Evolutionary conservation across 805 yeast genomes (phyloP), one percentile per base, ranked within the genome.

Genomic region (Pichia paraexigua): DNA sequence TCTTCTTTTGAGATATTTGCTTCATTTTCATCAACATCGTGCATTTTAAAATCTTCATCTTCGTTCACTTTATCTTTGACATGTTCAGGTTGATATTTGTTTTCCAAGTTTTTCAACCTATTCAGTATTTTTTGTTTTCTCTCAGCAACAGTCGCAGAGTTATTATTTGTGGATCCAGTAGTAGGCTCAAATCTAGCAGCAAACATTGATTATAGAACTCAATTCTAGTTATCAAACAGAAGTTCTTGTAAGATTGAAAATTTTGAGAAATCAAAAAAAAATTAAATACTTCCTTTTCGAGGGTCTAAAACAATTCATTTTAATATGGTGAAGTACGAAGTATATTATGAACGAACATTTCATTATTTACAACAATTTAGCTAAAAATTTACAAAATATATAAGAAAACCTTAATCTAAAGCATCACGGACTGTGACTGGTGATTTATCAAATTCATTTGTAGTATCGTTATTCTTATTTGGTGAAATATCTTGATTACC

Each of bases 181-280:
- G 20, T 21, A 11, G 87, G 87, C 56, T 80, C 86, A 59, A 77
- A 83, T 63, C 88, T 71, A 17, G 77, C 75, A 10, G 85, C 86
- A 69, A 83, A 83, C 89, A 83, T 80, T 35, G 20, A 4, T 35
- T 17, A 35, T n/a, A 6, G 7, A 7, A 2, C 20, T n/a, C 20
- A 35, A 35, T n/a, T 35, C 7, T 6, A n/a, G 18, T 35, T 17
- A 7, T 35, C 11, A 17, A n/a, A 3, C n/a, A 35, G 5, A 35
- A 35, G 20, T n/a, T 1, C n/a, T 32, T 39, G 18, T 15, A 30
- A 13, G 6, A 13, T 30, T 30, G 17, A 30, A 30, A 48, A 12
- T 22, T 22, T 15, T 21, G n/a, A 41, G 12, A 27, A 7, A 6
- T 10, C 30, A 37, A 10, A 40, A 20, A 35, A 35, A 35, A 35